Base-by-base conservation (phyloP, 495 filamentous ascomycete species). In the Aspergillus panamensis region DNA sequence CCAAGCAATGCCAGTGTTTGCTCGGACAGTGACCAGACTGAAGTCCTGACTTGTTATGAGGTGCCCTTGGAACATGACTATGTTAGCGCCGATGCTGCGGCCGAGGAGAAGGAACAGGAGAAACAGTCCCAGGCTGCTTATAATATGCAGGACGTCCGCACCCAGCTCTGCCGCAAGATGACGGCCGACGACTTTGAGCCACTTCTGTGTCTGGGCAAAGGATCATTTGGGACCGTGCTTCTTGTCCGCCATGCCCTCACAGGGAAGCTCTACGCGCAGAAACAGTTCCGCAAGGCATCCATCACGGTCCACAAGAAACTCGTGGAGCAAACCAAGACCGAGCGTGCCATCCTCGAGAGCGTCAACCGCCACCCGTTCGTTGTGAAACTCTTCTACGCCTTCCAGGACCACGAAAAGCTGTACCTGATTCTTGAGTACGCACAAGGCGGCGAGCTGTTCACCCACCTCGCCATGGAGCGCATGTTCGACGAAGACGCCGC, bases 381-480 rank as follows among this genome's bases (percentile, higher is more conserved):
- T 25, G 94, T 98, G 39, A 97, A 97, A 67, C 81, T 98, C 10
- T 98, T 87, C 76, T 98, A 98, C 67, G 94, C 94, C 21, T 98
- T 98, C 73, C 94, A 98, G 72, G 95, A 98, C 71, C 92, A 88
- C 60, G 91, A 96, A 77, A 98, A 96, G 74, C 85, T 98, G 10
- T 98, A 98, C 70, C 78, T 98, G 31, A 97, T 98, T 64, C 84
- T 98, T 40, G 93, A 98, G 71, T 98, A 98, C 69, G 94, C 94
- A n/a, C 87, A 96, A 69, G 94, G 94, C 40, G 94, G 94, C 33
- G 94, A 98, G 70, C 79, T 98, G 13, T 98, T 98, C 70, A 85
- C 84, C 14, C 92, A 97, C 62, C 82, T 98, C 10, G 89, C 84
- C 37, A 87, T 89, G 62, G 91, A 96, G 69, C 87, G 86, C 64